These are phyloP conservation scores for Cladorrhinum samala DNA, from an alignment of 495 filamentous ascomycete species.

Conservation along the genomic window DNA sequence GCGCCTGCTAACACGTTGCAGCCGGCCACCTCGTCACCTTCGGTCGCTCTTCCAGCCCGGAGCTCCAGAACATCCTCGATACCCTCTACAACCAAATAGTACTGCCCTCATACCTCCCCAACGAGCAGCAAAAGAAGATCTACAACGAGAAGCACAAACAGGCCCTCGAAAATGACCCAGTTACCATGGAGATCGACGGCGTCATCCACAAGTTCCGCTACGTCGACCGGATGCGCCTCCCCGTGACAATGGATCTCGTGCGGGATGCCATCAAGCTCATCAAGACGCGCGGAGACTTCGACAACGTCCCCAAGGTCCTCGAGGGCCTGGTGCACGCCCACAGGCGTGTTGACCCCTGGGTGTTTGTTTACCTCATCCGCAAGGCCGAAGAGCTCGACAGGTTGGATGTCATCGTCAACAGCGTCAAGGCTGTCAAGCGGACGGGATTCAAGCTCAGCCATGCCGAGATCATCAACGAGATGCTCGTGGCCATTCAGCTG, in stretches of 20 bases:
- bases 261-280: constrained; percentile 28
- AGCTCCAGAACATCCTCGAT: constrained; percentile 37
- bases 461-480: constrained; percentile 33
- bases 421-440: constrained; percentile 36
- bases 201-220: constrained; percentile 51
- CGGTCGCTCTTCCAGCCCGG: constrained; percentile 24
- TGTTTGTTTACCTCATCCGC: constrained; percentile 39
- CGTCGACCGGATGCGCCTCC: constrained; percentile 31
- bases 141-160: constrained; percentile 45
- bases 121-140: constrained; percentile 49
- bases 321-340: constrained; percentile 42
- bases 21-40: constrained; percentile 25
- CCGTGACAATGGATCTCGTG: constrained; percentile 1
- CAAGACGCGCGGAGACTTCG: constrained; percentile 50
- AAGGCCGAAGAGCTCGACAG: constrained; percentile 32
- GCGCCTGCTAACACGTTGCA: not conserved
- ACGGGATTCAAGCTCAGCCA: constrained; percentile 48
- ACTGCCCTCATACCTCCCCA: constrained; percentile 55
- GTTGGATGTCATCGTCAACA: constrained; percentile 47
- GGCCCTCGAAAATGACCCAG: constrained; percentile 50
- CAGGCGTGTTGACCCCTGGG: constrained; percentile 22
- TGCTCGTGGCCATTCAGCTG: constrained; percentile 48
- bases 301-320: constrained; percentile 53
- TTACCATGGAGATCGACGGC: constrained; percentile 54
- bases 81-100: constrained; percentile 59